Percentiles rank a stretch among this genome's conserved stretches.
Conservation (phyloP, 257 asterid genomes). For the Parsonsia alboflavescens region DNA sequence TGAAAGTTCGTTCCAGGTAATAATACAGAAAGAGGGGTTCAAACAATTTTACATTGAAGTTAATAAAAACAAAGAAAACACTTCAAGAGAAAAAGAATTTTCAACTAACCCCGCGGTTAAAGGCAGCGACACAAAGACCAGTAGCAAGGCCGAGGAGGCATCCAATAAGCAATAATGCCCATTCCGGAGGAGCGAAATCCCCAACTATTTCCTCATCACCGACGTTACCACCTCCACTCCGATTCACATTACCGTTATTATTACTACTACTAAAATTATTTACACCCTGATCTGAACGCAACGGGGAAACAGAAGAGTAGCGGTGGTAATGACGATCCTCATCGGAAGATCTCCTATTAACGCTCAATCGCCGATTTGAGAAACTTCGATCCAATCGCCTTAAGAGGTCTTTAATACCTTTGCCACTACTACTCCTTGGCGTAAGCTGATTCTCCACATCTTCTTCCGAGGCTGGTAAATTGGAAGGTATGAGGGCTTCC, state of each 20-base stretch:
- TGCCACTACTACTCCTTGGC: conserved; percentile 26
- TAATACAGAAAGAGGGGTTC: conserved; percentile 7
- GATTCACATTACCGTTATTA: conserved; percentile 1
- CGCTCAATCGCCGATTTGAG: conserved; percentile 30
- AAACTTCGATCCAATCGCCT: conserved; percentile 39
- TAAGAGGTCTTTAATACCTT: conserved; percentile 39
- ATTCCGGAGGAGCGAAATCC: conserved; percentile 93
- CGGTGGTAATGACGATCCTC: conserved; percentile 8
- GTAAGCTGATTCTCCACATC: conserved; percentile 65
- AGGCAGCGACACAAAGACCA: conserved; percentile 86
- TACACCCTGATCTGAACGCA: conserved; percentile 35
- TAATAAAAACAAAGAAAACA: background rate
- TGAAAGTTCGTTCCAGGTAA: background rate
- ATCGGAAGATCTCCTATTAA: conserved; percentile 16
- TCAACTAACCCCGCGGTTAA: conserved; percentile 89
- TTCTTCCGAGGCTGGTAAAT: conserved; percentile 49
- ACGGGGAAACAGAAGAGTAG: conserved; percentile 30
- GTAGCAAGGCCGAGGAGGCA: conserved; percentile 94
- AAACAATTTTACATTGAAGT: background rate
- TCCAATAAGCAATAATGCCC: conserved; percentile 92
- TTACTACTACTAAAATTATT: background rate
- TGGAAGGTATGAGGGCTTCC: conserved; percentile 42
- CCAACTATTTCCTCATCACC: conserved; percentile 57
- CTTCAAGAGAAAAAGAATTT: background rate
- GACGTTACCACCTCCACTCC: conserved; percentile 23